A percentile compares a stretch with the other conserved stretches of the same genome.
These are phyloP conservation scores for Colletotrichum tropicicola DNA, from an alignment of 2,329 filamentous ascomycete genomes.

Conservation along the genomic window DNA sequence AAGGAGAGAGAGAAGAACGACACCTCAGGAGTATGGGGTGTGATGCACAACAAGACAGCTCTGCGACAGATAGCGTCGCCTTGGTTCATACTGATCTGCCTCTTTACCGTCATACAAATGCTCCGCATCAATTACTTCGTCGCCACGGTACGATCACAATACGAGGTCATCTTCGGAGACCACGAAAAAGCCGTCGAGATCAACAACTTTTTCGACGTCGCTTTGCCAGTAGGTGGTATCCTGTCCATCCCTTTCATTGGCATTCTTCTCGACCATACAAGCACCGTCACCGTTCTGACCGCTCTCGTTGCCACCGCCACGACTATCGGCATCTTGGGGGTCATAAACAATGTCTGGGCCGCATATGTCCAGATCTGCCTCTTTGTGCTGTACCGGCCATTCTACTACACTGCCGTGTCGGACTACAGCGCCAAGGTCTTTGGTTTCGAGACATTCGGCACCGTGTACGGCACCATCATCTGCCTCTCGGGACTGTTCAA, in stretches of 20 bases:
- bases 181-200: slow-evolving; percentile 69
- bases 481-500: slow-evolving; percentile 86
- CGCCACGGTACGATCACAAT: slow-evolving; percentile 85
- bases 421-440: slow-evolving; percentile 94
- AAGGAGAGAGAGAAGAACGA: slow-evolving; percentile 76
- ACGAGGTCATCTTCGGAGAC: slow-evolving; percentile 76
- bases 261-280: slow-evolving; percentile 77
- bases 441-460: slow-evolving; percentile 90
- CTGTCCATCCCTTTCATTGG: slow-evolving; percentile 90
- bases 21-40: slow-evolving; percentile 84
- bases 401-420: slow-evolving; percentile 91
- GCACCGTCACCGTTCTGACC: slow-evolving; percentile 75
- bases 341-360: slow-evolving; percentile 74
- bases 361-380: slow-evolving; percentile 81
- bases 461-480: slow-evolving; percentile 92
- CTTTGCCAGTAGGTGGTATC: slow-evolving; percentile 84
- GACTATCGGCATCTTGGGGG: slow-evolving; percentile 78
- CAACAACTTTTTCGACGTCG: slow-evolving; percentile 84
- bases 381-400: slow-evolving; percentile 85
- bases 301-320: slow-evolving; percentile 78
- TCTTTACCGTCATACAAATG: slow-evolving; percentile 83
- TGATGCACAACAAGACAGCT: slow-evolving; percentile 78
- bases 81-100: slow-evolving; percentile 86
- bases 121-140: slow-evolving; percentile 93
- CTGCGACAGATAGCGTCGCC: slow-evolving; percentile 78